Evolutionary conservation across 345 rosid genomes (phyloP).

Genomic region (Rubroshorea leprosula): DNA sequence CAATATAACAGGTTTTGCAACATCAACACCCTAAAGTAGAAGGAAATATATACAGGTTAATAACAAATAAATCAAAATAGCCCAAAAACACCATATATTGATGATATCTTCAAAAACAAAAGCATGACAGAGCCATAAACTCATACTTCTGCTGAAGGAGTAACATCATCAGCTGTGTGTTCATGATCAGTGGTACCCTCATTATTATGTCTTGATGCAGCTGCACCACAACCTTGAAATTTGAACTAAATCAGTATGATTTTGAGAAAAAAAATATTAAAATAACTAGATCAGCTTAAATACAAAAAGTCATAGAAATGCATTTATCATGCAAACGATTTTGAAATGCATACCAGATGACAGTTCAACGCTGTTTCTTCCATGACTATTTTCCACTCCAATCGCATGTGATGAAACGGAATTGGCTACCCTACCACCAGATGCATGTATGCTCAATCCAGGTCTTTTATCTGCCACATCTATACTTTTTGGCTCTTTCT

Average conservation of each 20-base stretch:
- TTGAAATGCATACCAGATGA: slow-evolving; percentile 36
- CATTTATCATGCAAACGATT: slow-evolving; percentile 8
- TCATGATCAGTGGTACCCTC: slow-evolving; percentile 26
- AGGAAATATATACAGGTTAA: slow-evolving; percentile 10
- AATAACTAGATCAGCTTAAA: not conserved
- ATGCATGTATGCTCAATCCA: slow-evolving; percentile 23
- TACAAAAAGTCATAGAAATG: not conserved
- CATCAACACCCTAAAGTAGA: slow-evolving; percentile 40
- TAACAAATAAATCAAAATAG: not conserved
- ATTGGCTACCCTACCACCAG: slow-evolving; percentile 35
- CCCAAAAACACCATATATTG: not conserved
- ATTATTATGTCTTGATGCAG: slow-evolving; percentile 31
- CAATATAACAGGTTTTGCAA: slow-evolving; percentile 26
- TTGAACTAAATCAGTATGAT: not conserved
- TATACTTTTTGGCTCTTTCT: slow-evolving; percentile 42
- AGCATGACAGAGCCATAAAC: not conserved
- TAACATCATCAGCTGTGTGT: slow-evolving; percentile 33
- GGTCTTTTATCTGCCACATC: slow-evolving; percentile 41
- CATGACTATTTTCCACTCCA: slow-evolving; percentile 43
- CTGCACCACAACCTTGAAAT: slow-evolving; percentile 39
- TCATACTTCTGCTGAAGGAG: slow-evolving; percentile 47
- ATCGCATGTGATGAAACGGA: slow-evolving; percentile 22
- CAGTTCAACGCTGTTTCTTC: slow-evolving; percentile 31
- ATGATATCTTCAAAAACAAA: not conserved
- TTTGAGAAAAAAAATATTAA: slow-evolving; percentile 1